phyloP scores from a whole-genome alignment of 1,284 basidiomycete species.

The Meripilus lineatus region DNA sequence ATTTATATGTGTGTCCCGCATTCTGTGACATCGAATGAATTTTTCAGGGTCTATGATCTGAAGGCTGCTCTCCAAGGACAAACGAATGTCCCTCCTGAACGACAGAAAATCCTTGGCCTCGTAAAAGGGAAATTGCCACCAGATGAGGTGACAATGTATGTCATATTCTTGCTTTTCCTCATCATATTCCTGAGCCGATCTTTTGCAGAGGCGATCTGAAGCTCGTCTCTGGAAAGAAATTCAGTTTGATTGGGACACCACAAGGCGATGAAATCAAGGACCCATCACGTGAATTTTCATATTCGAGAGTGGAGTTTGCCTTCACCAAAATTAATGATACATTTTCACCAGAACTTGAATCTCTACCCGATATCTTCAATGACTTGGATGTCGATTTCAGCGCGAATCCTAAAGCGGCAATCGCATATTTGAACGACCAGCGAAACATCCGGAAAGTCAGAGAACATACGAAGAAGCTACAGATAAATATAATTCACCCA shows the following conservation, averaged over 20 bases:
- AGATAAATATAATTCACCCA: constrained; percentile 72
- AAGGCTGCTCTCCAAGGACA: constrained; percentile 61
- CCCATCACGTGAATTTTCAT: constrained; percentile 43
- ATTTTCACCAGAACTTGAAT: constrained; percentile 52
- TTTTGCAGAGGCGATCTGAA: constrained; percentile 51
- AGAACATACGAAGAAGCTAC: constrained; percentile 63
- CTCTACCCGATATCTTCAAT: constrained; percentile 70
- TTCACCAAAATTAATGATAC: constrained; percentile 9
- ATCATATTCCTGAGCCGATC: constrained; percentile 1
- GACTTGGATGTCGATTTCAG: constrained; percentile 79
- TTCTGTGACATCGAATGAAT: neutral
- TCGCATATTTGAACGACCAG: constrained; percentile 63
- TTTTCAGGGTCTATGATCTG: constrained; percentile 59
- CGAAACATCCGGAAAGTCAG: constrained; percentile 76
- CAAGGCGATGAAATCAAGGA: constrained; percentile 82
- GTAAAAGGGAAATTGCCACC: constrained; percentile 81
- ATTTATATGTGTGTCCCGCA: neutral
- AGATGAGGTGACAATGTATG: constrained; percentile 67
- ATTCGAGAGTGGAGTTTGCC: too few relatives aligned
- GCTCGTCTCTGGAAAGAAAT: constrained; percentile 60
- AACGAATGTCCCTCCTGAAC: constrained; percentile 78
- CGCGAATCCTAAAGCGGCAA: constrained; percentile 50
- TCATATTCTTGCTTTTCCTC: constrained; percentile 2
- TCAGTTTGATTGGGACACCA: constrained; percentile 78
- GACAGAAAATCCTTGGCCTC: constrained; percentile 87